Evolutionary conservation across 2,329 filamentous ascomycete genomes (phyloP).

Genomic region (Rasamsonia emersonii): DNA sequence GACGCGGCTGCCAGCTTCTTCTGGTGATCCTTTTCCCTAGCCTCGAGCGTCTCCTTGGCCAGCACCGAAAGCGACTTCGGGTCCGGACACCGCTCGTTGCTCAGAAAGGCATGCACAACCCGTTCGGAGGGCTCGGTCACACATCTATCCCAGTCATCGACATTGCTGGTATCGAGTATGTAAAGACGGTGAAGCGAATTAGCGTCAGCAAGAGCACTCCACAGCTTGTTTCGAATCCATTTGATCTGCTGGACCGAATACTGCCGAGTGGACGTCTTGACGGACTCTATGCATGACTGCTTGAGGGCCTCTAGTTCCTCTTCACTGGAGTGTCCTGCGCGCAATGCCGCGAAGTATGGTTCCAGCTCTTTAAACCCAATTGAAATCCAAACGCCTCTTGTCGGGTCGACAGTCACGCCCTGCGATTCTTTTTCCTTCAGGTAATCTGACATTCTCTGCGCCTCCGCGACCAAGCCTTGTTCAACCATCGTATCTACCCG

Average conservation of each 20-base stretch:
- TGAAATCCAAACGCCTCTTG: constrained; percentile 86
- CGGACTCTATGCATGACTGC: constrained; percentile 57
- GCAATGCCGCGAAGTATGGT: constrained; percentile 52
- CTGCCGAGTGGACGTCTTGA: constrained; percentile 74
- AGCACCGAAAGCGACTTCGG: constrained; percentile 50
- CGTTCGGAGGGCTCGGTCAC: constrained; percentile 58
- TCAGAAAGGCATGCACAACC: constrained; percentile 57
- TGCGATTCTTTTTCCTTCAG: constrained; percentile 35
- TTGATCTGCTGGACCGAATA: constrained; percentile 78
- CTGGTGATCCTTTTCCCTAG: constrained; percentile 45
- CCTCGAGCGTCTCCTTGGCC: constrained; percentile 49
- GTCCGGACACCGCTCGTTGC: constrained; percentile 44
- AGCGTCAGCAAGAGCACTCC: constrained; percentile 56
- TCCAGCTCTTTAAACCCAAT: constrained; percentile 94
- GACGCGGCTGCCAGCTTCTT: constrained; percentile 16
- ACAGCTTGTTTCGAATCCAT: constrained; percentile 79
- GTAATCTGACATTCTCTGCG: constrained; percentile 44
- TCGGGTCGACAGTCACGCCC: constrained; percentile 57
- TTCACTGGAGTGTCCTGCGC: constrained; percentile 14
- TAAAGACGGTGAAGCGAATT: constrained; percentile 54
- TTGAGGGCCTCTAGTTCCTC: constrained; percentile 49
- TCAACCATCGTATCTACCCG: constrained; percentile 80
- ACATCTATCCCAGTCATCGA: constrained; percentile 50
- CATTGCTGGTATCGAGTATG: constrained; percentile 70
- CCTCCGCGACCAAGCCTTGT: constrained; percentile 55